These are phyloP conservation scores for Triglochin maritima DNA, from an alignment of 106 monocot genomes.

Conservation along the genomic window DNA sequence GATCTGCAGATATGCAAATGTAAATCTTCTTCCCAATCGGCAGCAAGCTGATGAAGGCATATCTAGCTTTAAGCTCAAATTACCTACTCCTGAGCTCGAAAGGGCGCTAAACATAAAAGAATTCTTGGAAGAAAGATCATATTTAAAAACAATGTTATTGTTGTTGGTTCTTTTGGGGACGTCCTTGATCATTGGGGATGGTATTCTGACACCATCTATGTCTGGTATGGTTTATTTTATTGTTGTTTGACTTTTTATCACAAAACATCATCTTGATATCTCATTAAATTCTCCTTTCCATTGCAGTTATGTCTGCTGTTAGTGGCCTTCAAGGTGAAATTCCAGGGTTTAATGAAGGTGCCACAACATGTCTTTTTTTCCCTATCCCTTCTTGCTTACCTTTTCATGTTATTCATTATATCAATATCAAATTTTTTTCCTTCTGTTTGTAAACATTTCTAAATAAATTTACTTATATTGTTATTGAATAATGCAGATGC, in stretches of 20 bases:
- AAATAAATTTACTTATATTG: not conserved
- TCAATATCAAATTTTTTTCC: not conserved
- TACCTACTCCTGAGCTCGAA: conserved; percentile 80
- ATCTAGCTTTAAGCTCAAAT: conserved; percentile 72
- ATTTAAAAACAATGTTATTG: conserved; percentile 55
- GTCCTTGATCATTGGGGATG: conserved; percentile 91
- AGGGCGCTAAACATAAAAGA: conserved; percentile 71
- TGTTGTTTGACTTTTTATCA: not conserved
- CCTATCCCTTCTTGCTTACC: not conserved
- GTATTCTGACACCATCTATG: conserved; percentile 93
- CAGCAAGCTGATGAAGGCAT: conserved; percentile 83
- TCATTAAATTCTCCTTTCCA: not conserved
- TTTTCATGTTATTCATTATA: not conserved
- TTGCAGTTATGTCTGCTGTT: conserved; percentile 87
- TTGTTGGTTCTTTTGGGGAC: conserved; percentile 85
- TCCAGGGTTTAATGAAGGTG: conserved; percentile 64
- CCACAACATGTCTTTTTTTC: not conserved
- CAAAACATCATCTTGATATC: not conserved
- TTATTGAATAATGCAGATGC: conserved; percentile 39
- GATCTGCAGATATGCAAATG: conserved; percentile 86
- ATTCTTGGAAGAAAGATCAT: conserved; percentile 38
- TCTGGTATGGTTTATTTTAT: conserved; percentile 35
- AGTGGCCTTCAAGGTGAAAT: conserved; percentile 82
- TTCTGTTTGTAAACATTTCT: not conserved
- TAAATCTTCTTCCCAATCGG: conserved; percentile 74